These are phyloP conservation scores for Aspergillus sp. DNA, from an alignment of 2,329 filamentous ascomycete genomes.

Conservation along the genomic window DNA sequence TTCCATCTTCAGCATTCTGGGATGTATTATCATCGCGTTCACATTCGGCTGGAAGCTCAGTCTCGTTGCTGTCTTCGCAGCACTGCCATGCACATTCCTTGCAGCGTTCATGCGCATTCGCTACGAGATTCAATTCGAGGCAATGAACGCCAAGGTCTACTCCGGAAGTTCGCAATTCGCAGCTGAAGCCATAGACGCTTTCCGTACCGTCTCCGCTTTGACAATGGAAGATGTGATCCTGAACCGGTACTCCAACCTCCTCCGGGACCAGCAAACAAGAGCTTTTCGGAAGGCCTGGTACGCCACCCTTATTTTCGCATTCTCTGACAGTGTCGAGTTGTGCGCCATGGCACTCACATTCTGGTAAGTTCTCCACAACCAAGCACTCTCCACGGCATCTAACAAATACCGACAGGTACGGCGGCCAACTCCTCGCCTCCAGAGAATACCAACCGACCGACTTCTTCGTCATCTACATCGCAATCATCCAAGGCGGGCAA, in stretches of 20 bases:
- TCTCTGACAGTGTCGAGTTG: conserved; percentile 68
- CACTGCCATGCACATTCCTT: conserved; percentile 53
- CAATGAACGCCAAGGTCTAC: conserved; percentile 69
- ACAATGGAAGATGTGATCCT: conserved; percentile 69
- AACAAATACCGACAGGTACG: conserved; percentile 29
- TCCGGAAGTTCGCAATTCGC: conserved; percentile 73
- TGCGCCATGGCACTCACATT: conserved; percentile 64
- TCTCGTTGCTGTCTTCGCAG: conserved; percentile 65
- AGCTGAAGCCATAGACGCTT: conserved; percentile 71
- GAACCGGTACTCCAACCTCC: conserved; percentile 61
- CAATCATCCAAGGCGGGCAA: conserved; percentile 68
- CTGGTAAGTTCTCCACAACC: conserved; percentile 45
- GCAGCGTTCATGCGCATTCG: conserved; percentile 57
- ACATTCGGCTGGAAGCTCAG: conserved; percentile 76
- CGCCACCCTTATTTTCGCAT: conserved; percentile 66
- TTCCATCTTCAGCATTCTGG: conserved; percentile 66
- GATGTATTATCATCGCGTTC: conserved; percentile 68
- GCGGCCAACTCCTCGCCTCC: conserved; percentile 59
- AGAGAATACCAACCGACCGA: conserved; percentile 51
- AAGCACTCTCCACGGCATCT: too few species aligned
- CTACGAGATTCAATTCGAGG: conserved; percentile 69
- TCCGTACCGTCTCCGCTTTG: conserved; percentile 70
- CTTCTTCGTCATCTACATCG: conserved; percentile 65
- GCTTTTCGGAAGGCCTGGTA: conserved; percentile 65
- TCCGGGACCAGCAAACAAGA: conserved; percentile 59